Conservation (phyloP, 371 early-diverging fungal species). For the Mortierella sp. region DNA sequence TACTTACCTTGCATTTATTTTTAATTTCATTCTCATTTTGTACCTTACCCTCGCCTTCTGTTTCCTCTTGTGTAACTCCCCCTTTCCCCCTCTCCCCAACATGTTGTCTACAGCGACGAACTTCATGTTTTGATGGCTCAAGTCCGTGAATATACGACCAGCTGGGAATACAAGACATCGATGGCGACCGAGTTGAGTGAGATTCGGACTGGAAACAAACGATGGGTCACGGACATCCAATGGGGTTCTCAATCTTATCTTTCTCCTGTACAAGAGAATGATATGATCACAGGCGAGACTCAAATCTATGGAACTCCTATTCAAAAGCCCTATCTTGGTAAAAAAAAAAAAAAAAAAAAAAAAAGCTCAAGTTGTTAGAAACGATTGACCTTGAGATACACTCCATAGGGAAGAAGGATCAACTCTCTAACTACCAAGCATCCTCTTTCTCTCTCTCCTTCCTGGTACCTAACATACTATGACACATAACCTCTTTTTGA, state of each 20-base stretch:
- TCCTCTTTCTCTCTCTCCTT: not conserved
- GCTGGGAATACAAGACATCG: slow-evolving; percentile 26
- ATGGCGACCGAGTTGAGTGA: slow-evolving; percentile 20
- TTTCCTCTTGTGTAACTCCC: not conserved
- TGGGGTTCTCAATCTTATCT: not conserved
- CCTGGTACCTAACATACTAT: no score
- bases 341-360: not conserved
- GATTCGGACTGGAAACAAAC: slow-evolving; percentile 18
- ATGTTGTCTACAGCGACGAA: slow-evolving; percentile 1
- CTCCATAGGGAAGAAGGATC: not conserved
- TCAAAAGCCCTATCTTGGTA: slow-evolving; percentile 36
- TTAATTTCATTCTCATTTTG: not conserved
- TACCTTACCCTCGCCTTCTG: slow-evolving; percentile 1
- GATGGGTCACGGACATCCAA: slow-evolving; percentile 14
- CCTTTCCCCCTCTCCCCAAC: not conserved
- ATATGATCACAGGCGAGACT: slow-evolving; percentile 41
- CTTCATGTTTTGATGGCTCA: slow-evolving; percentile 35
- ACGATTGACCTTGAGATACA: not conserved
- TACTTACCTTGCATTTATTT: not conserved
- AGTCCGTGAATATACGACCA: slow-evolving; percentile 20
- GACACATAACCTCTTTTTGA: no score
- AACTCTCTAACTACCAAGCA: no score
- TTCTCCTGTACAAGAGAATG: slow-evolving; percentile 24
- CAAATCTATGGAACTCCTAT: slow-evolving; percentile 24
- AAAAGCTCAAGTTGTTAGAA: not conserved